These are phyloP conservation scores for Alternaria sp. DNA, from an alignment of 2,329 filamentous ascomycete species.

Conservation along the genomic window DNA sequence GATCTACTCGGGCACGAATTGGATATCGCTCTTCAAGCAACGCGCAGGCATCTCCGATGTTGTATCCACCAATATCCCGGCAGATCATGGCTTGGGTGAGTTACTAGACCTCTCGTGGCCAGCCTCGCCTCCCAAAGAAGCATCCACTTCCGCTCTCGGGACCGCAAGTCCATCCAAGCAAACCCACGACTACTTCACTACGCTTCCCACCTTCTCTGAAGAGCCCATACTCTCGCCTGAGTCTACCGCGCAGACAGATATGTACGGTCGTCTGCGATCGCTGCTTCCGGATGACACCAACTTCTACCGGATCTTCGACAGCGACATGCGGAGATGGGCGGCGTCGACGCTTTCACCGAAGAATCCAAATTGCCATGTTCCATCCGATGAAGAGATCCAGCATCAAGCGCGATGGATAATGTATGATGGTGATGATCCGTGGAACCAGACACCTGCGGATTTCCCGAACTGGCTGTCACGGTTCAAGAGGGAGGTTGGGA, in stretches of 20 bases:
- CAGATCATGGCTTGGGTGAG: not conserved
- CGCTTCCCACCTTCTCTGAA: not conserved
- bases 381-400: conserved; percentile 44
- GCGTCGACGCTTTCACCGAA: conserved; percentile 32
- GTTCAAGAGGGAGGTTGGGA: conserved; percentile 38
- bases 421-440: conserved; percentile 42
- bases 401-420: conserved; percentile 42
- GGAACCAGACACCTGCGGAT: conserved; percentile 49
- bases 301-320: conserved; percentile 25
- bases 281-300: conserved; percentile 23
- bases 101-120: not conserved
- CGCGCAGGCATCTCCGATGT: conserved; percentile 9
- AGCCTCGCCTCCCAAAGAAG: not conserved
- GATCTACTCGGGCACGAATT: conserved; percentile 18
- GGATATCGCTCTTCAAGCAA: conserved; percentile 21
- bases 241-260: conserved; percentile 2
- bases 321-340: conserved; percentile 31
- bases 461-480: conserved; percentile 38
- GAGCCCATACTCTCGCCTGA: not conserved
- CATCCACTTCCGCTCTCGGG: not conserved
- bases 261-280: conserved; percentile 3
- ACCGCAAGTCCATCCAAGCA: not conserved
- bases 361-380: conserved; percentile 26
- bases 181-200: not conserved
- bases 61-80: not conserved